Evolutionary conservation across 2,329 filamentous ascomycete species (phyloP), one percentile per base, ranked within the genome.

Genomic region (Phialophora tarda): DNA sequence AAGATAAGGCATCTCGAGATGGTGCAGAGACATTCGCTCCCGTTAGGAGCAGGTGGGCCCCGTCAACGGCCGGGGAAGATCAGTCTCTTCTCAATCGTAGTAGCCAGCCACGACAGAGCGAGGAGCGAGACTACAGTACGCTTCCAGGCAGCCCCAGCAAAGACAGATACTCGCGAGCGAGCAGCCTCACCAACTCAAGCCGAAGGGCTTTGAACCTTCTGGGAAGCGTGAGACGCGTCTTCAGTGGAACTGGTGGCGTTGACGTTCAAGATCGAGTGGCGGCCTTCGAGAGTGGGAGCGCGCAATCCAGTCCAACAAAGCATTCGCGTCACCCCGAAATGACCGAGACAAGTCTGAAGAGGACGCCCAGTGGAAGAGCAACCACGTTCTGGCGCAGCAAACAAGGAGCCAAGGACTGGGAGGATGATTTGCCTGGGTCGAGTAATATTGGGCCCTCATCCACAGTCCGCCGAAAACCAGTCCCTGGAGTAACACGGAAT

Each of bases 191-290:
- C 7, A 81, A n/a, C 81, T 84, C 1, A 81, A 85, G 0, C 86
- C 85, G 59, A 82, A 88, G 23, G 86, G 86, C 74, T 84, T 88
- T 78, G 78, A 85, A 84, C 26, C 91, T 89, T 88, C 80, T 93
- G 11, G 89, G 89, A 24, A 91, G 87, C 56, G 76, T 93, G 23
- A 83, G 86, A 21, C 84, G 89, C 44, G 88, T 89, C 11, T 86
- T 91, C 48, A 83, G 83, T 4, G 75, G 78, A 55, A 76, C 77
- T 64, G 67, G 63, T 24, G 48, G 38, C n/a, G 68, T 70, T 24
- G 65, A 69, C 72, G 78, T 23, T 75, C 78, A 79, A 2, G 68
- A 60, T 47, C 21, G 66, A 54, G 21, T 72, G 10, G 68, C 68
- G 11, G 51, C 58, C 0, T 65, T 73, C 11, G 70, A 72, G 54